Base-by-base conservation (phyloP, 2,329 filamentous ascomycete species). In the Alternaria ethzedia region DNA sequence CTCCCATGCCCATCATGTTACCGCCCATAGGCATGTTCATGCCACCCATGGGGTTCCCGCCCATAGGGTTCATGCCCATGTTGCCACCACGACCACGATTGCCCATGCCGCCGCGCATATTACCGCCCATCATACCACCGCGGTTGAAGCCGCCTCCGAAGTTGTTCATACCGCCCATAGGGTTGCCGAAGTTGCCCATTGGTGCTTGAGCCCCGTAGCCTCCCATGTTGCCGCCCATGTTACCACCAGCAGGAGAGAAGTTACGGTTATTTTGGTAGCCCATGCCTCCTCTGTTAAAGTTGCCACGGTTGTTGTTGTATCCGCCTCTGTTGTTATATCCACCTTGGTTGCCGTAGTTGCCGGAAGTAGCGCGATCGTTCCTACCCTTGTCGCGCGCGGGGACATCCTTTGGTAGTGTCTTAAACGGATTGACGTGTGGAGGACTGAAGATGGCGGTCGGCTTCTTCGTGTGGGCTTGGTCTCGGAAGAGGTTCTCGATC, bases 371-470 rank as follows among this genome's bases (percentile, higher is more conserved):
- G 28, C 88, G 85, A 57, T 88, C 88, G 63, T 88, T 84, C 73
- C 84, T 83, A 46, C 90, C 88, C 75, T 93, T 90, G 41, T 86
- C 90, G 26, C 92, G 88, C 71, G 87, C 86, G 0, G 92, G 93
- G 0, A 91, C 90, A 77, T 97, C 94, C 82, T 97, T 97, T 17
- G 94, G 94, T 5, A 96, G 83, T 0, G 94, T 97, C 69, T 91
- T 90, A 87, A 97, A 98, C 0, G 94, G 94, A 78, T 98, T 98
- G 69, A 87, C 86, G 51, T 88, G 87, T 0, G 93, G 89, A 67
- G 88, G 90, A 57, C 91, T 91, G 83, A 94, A 97, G 62, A 88
- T 88, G 50, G 92, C 88, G 1, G 85, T 87, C 68, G 91, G 87
- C 76, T 87, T 88, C 68, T 94, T 94, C n/a, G 80, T 77, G 59